These are phyloP conservation scores for Penicillium sp. DNA, from an alignment of 2,329 filamentous ascomycete genomes.

Conservation along the genomic window DNA sequence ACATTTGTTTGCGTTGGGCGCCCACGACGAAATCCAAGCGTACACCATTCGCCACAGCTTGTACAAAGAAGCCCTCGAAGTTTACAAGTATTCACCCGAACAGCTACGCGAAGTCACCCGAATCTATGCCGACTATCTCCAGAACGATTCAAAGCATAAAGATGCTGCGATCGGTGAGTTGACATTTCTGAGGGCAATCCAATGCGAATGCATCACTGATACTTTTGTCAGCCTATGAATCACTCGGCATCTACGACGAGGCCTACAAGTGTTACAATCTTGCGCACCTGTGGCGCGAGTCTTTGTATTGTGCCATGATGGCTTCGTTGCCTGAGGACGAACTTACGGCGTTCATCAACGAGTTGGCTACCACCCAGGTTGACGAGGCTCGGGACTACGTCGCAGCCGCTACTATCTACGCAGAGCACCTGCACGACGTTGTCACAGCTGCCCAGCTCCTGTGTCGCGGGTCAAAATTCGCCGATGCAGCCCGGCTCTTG, in stretches of 20 bases:
- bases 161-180: constrained; percentile 67
- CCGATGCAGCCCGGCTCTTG: constrained; percentile 77
- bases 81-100: constrained; percentile 75
- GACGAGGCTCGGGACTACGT: constrained; percentile 76
- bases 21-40: constrained; percentile 68
- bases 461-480: constrained; percentile 82
- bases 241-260: constrained; percentile 63
- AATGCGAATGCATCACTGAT: constrained; percentile 4
- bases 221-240: constrained; percentile 64
- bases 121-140: constrained; percentile 73
- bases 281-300: constrained; percentile 86
- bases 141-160: constrained; percentile 67
- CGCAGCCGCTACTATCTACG: constrained; percentile 70
- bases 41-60: constrained; percentile 77
- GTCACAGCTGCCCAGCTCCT: constrained; percentile 66
- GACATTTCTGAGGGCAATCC: neutral
- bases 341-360: constrained; percentile 61
- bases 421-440: constrained; percentile 72
- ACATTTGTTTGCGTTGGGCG: constrained; percentile 67
- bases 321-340: constrained; percentile 57
- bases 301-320: constrained; percentile 70
- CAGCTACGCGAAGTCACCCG: constrained; percentile 64
- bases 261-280: constrained; percentile 80
- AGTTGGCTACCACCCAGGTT: constrained; percentile 69
- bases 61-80: constrained; percentile 67